phyloP scores from a whole-genome alignment of 371 early-diverging fungal genomes.

The Rhizomucor miehei region DNA sequence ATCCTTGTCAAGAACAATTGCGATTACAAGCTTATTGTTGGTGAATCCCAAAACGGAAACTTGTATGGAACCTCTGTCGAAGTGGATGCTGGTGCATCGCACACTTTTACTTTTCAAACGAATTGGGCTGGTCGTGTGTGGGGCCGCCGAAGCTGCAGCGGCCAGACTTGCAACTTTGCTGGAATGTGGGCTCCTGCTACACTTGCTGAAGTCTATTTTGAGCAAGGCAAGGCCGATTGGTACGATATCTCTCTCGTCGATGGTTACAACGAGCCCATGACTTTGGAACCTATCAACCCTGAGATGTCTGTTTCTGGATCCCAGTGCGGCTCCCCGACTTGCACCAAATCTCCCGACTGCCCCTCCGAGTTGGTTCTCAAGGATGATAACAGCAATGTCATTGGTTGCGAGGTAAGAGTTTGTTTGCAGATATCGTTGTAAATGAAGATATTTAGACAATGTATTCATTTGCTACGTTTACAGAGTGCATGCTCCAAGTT shows the following conservation, averaged over 20 bases:
- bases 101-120: constrained; percentile 10
- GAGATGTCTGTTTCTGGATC: constrained; percentile 2
- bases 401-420: constrained; percentile 22
- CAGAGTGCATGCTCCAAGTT: constrained; percentile 35
- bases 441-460: too few species aligned
- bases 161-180: constrained; percentile 26
- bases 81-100: constrained; percentile 9
- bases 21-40: constrained; percentile 10
- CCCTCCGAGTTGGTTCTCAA: constrained; percentile 20
- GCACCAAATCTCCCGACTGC: constrained; percentile 25
- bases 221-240: constrained; percentile 21
- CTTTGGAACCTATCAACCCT: constrained; percentile 24
- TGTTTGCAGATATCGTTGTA: not conserved
- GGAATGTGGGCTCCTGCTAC: constrained; percentile 26
- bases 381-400: constrained; percentile 25
- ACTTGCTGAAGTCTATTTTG: constrained; percentile 32
- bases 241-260: constrained; percentile 39
- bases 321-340: constrained; percentile 32
- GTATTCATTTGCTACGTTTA: not conserved
- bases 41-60: constrained; percentile 16
- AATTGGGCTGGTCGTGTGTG: constrained; percentile 44
- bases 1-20: constrained; percentile 15
- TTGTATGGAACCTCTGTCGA: constrained; percentile 10
- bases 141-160: constrained; percentile 34
- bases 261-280: constrained; percentile 32